phyloP scores from a whole-genome alignment of 2,329 filamentous ascomycete genomes.

The Aspergillus carbonarius region DNA sequence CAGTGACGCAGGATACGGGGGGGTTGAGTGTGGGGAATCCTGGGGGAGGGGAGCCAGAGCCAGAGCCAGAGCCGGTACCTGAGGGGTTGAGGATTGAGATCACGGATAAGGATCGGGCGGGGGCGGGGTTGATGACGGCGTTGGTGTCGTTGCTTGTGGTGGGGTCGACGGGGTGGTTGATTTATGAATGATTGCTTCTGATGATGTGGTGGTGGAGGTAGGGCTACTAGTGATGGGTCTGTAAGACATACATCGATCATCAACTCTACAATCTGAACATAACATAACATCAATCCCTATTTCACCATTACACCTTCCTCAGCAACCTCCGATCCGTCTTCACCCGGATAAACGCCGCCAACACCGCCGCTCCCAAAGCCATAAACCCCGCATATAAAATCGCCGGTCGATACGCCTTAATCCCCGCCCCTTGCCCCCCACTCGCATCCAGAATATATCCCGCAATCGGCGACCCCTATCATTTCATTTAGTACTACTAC shows the following conservation, averaged over 20 bases:
- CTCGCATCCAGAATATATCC: slow-evolving; percentile 59
- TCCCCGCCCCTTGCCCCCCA: slow-evolving; percentile 50
- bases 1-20: slow-evolving; percentile 31
- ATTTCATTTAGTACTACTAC: neutral
- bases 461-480: slow-evolving; percentile 58
- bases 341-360: slow-evolving; percentile 47
- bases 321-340: slow-evolving; percentile 41
- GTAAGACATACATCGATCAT: too few species aligned
- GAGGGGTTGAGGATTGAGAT: slow-evolving; percentile 21
- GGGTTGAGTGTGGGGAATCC: slow-evolving; percentile 37
- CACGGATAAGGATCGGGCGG: slow-evolving; percentile 40
- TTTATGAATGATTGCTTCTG: slow-evolving; percentile 33
- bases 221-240: too few species aligned
- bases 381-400: slow-evolving; percentile 63
- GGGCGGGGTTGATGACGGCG: slow-evolving; percentile 45
- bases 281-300: too few species aligned
- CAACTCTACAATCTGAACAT: too few species aligned
- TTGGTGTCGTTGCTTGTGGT: slow-evolving; percentile 36
- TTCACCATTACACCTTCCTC: slow-evolving; percentile 22
- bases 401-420: slow-evolving; percentile 58
- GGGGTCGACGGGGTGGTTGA: slow-evolving; percentile 39
- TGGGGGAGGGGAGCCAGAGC: slow-evolving; percentile 22
- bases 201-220: too few species aligned
- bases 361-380: slow-evolving; percentile 46
- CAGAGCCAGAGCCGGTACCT: slow-evolving; percentile 11